Base-by-base conservation (phyloP, 495 filamentous ascomycete species). In the Rhypophila decipiens region DNA sequence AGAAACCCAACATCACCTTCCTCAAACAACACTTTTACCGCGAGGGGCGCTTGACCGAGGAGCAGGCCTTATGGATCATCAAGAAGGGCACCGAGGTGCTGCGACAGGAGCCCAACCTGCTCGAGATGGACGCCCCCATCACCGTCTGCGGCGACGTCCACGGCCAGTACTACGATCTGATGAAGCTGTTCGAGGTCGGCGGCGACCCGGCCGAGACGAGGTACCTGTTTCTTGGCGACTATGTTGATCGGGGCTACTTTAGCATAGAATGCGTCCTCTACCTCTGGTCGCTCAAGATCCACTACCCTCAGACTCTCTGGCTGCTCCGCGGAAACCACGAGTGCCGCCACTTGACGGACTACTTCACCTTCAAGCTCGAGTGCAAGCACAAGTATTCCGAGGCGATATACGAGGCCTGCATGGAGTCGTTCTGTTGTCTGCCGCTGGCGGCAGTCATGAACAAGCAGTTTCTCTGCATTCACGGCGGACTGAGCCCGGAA, bases 341-440 rank as follows among this genome's bases (percentile, higher is more conserved):
- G 73, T 98, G 93, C 67, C 83, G 93, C 60, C 93, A 98, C 72
- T 76, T 98, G 74, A 98, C 93, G 21, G 93, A 98, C 63, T 98
- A 98, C 74, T 98, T 98, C 73, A 98, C 93, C 42, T 98, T 98
- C 74, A 96, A 97, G 76, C 78, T 98, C 45, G 93, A 98, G 68
- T 98, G 93, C 74, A 95, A 93, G 72, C 90, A 98, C 78, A 98
- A 98, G 62, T 98, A 98, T 69, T 94, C 87, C 40, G 93, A 96
- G 69, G 78, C 78, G 54, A 83, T 98, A 50, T 98, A 98, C 65
- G 93, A 98, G 66, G 93, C 93, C 31, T 96, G 93, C 70, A 91
- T 96, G 81, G 89, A 96, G 50, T 91, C 93, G 24, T 98, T 98
- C 78, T 98, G 93, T 65, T 75, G 85, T 55, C 74, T 98, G 56